Base-by-base conservation (phyloP, 2,329 filamentous ascomycete species). In the Colletotrichum plurivorum region DNA sequence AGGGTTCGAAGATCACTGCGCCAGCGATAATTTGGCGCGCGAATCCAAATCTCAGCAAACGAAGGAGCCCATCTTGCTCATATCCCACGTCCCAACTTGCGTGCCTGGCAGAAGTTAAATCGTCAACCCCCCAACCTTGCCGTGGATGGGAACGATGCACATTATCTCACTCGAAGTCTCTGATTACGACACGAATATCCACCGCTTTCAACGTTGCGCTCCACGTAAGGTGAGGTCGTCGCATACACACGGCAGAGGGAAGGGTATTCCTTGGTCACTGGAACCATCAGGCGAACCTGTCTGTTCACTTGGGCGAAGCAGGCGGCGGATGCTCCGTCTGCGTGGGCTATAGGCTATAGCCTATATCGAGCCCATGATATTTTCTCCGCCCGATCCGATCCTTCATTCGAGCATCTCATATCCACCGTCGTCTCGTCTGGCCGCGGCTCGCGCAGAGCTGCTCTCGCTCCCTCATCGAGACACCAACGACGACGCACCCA, bases 301-400 rank as follows among this genome's bases (percentile, higher is more conserved):
- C 46, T 64, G 54, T 53, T 61, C 25, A 39, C 39, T 22, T 25
- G 25, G 54, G 54, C 36, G 48, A 69, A 18, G 43, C 49, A 51
- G 27, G 39, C 43, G 27, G 39, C 43, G 31, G 31, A 10, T 36
- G 31, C 31, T 36, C 31, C 31, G 31, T 36, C 31, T 36, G 31
- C 31, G 10, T 31, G 27, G 27, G 27, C 27, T 36, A 36, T 25
- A 25, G 22, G 39, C 45, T 25, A 39, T 13, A 31, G 25, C 20
- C 49, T 66, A 59, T 43, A 56, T 65, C 62, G 16, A 67, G 39
- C 36, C 41, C 54, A 18, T 51, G 62, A 46, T 57, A 43, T 43
- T 56, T 27, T 64, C 45, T 56, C 67, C 63, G 52, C 55, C 61
- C 55, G 49, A 69, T 69, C 61, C 62, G 49, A 66, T 66, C 57